These are phyloP conservation scores for Sporothrix brasiliensis DNA, from an alignment of 2,329 filamentous ascomycete genomes.

Conservation along the genomic window DNA sequence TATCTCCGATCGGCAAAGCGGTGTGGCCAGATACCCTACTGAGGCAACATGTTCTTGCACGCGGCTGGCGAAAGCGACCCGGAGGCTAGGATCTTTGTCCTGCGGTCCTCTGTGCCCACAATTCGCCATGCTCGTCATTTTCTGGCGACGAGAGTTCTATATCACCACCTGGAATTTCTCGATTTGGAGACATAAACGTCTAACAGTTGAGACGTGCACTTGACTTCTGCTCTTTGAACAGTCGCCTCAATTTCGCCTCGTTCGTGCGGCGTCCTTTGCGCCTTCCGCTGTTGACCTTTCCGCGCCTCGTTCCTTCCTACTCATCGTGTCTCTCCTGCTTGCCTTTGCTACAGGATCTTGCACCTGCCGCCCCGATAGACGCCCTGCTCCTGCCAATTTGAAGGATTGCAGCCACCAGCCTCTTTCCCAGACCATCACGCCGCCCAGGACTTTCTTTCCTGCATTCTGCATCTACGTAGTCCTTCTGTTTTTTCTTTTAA, in stretches of 20 bases:
- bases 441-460: constrained; percentile 5
- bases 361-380: constrained; percentile 19
- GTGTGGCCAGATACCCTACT: not conserved
- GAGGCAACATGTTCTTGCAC: not conserved
- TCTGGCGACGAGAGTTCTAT: not conserved
- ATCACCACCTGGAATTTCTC: not conserved
- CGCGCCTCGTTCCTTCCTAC: constrained; percentile 11
- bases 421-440: constrained; percentile 9
- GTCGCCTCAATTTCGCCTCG: not conserved
- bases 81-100: not conserved
- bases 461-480: not conserved
- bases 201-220: not conserved
- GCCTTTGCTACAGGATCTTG: constrained; percentile 20
- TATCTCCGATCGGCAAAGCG: constrained; percentile 30
- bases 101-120: not conserved
- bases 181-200: not conserved
- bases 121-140: constrained; percentile 6
- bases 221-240: not conserved
- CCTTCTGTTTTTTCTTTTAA: not conserved
- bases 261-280: not conserved
- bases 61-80: not conserved
- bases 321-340: constrained; percentile 1
- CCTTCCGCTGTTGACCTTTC: not conserved
- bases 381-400: constrained; percentile 21
- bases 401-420: constrained; percentile 17